Percentiles rank a stretch among this genome's conserved stretches.
These are phyloP conservation scores for Buxus sempervirens DNA, from an alignment of 164 flowering plant genomes.

Conservation along the genomic window DNA sequence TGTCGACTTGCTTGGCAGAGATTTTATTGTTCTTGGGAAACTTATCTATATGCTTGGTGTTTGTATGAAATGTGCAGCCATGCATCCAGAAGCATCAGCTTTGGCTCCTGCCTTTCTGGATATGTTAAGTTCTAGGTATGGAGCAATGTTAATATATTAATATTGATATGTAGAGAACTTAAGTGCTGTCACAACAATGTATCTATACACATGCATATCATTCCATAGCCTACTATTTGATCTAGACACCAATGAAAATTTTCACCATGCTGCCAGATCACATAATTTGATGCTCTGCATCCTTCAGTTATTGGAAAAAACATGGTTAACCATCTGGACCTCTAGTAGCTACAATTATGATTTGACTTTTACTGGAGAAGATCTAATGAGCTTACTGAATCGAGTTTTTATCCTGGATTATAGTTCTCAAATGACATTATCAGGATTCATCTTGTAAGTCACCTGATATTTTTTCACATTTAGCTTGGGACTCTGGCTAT, in stretches of 20 bases:
- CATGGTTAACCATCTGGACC: not conserved
- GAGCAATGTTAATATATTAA: not conserved
- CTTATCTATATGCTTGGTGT: constrained; percentile 90
- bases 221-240: not conserved
- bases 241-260: not conserved
- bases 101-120: constrained; percentile 78
- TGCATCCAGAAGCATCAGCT: constrained; percentile 97
- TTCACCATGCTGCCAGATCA: not conserved
- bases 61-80: constrained; percentile 82
- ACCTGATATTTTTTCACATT: not conserved
- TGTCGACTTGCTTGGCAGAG: constrained; percentile 88
- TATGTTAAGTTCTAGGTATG: constrained; percentile 81
- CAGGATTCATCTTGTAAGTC: not conserved
- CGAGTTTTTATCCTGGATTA: not conserved
- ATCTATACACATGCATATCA: not conserved
- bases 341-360: not conserved
- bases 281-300: not conserved
- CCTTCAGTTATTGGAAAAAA: not conserved
- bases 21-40: constrained; percentile 88
- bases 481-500: not conserved
- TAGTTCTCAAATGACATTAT: no score
- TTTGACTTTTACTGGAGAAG: not conserved
- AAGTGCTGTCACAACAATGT: not conserved
- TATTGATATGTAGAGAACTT: not conserved
- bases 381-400: not conserved